A percentile compares a stretch with the other conserved stretches of the same genome.
phyloP scores from a whole-genome alignment of 2,329 filamentous ascomycete species.

The Pestalotiopsis sp. region DNA sequence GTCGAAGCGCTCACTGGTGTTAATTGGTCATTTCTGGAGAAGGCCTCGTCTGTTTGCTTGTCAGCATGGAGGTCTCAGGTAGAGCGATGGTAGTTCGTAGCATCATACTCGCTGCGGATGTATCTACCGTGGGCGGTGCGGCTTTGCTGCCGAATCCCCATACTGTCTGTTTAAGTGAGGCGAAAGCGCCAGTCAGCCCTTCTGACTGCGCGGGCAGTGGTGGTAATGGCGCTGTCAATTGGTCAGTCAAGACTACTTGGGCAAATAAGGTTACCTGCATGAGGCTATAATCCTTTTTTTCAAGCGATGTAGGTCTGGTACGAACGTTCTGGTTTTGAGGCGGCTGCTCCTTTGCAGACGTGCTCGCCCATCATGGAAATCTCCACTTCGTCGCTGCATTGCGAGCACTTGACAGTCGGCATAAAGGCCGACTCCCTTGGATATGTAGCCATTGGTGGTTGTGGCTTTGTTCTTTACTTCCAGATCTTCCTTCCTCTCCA shows the following conservation, averaged over 20 bases:
- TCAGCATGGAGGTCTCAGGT: neutral
- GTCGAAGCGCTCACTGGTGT: constrained; percentile 64
- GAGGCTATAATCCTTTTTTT: neutral
- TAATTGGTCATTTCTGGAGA: constrained; percentile 55
- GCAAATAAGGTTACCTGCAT: neutral
- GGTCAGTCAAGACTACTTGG: neutral
- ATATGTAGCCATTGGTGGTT: constrained; percentile 42
- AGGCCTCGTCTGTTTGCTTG: constrained; percentile 49
- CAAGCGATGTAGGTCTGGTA: constrained; percentile 10
- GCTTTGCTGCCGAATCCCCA: constrained; percentile 42
- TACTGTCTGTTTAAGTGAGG: constrained; percentile 35
- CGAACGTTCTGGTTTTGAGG: constrained; percentile 46
- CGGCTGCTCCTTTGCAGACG: constrained; percentile 53
- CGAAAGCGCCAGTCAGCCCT: constrained; percentile 36
- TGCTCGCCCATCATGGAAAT: constrained; percentile 88
- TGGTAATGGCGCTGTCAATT: neutral
- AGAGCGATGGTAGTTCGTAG: neutral
- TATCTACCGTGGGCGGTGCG: constrained; percentile 54
- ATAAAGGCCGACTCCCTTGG: constrained; percentile 68
- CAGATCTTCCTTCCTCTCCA: neutral
- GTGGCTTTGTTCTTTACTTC: constrained; percentile 8
- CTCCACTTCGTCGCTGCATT: constrained; percentile 74
- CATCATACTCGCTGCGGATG: constrained; percentile 56
- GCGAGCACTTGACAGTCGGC: constrained; percentile 86
- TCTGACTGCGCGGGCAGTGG: constrained; percentile 22